phyloP scores from a whole-genome alignment of 768 basidiomycete genomes.

The Tricholoma flavovirens region DNA sequence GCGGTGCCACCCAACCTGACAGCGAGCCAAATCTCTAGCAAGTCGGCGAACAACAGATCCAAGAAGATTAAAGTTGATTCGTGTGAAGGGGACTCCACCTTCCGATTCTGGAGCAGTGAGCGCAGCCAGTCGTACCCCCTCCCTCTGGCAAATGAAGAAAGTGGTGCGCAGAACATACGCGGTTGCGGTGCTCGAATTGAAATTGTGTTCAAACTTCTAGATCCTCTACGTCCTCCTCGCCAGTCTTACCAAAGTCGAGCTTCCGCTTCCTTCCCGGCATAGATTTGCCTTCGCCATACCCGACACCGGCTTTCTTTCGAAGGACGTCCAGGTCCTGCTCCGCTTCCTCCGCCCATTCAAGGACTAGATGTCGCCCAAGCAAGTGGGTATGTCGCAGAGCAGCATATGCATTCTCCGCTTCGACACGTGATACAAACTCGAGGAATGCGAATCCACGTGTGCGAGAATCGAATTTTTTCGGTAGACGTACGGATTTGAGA shows the following conservation, averaged over 20 bases:
- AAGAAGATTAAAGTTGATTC: too few relatives aligned
- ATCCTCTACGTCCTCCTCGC: slow-evolving; percentile 31
- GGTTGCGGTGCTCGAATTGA: background rate
- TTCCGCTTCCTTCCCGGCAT: slow-evolving; percentile 77
- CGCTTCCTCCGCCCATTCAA: slow-evolving; percentile 89
- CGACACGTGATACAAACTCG: slow-evolving; percentile 84
- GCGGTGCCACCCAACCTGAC: too few relatives aligned
- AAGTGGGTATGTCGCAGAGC: slow-evolving; percentile 92
- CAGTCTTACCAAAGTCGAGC: slow-evolving; percentile 45
- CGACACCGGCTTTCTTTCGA: slow-evolving; percentile 75
- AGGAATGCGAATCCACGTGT: slow-evolving; percentile 95
- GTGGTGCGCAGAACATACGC: background rate
- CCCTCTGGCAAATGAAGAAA: background rate
- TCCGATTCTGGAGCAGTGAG: too few relatives aligned
- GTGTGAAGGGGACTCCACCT: too few relatives aligned
- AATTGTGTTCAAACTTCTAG: slow-evolving; percentile 19
- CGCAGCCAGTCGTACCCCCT: too few relatives aligned
- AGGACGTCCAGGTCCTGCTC: slow-evolving; percentile 74
- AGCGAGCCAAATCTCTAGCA: too few relatives aligned
- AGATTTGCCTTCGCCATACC: slow-evolving; percentile 61
- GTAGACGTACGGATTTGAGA: slow-evolving; percentile 90
- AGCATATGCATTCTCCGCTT: slow-evolving; percentile 85
- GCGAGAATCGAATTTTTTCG: slow-evolving; percentile 84
- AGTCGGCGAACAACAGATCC: too few relatives aligned
- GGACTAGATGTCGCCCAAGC: slow-evolving; percentile 88